Conservation (phyloP, 2,329 filamentous ascomycete species). For the Aspergillus unguis region DNA sequence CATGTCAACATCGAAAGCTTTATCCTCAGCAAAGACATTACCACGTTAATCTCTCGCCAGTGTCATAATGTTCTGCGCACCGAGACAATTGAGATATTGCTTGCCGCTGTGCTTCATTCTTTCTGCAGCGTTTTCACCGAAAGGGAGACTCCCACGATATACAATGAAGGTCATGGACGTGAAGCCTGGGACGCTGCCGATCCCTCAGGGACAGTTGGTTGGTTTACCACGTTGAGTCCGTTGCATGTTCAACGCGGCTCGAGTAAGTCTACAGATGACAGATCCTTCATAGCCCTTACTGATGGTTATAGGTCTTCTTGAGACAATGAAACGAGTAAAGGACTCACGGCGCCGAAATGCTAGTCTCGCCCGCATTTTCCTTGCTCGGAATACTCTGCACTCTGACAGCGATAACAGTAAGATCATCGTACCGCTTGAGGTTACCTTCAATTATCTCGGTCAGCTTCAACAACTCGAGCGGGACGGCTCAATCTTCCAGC, state of each 20-base stretch:
- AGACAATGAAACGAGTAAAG: slow-evolving; percentile 38
- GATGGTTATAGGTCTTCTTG: slow-evolving; percentile 24
- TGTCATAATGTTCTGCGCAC: slow-evolving; percentile 35
- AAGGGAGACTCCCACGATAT: slow-evolving; percentile 43
- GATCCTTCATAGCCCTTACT: slow-evolving; percentile 1
- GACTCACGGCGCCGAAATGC: slow-evolving; percentile 36
- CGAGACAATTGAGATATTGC: slow-evolving; percentile 37
- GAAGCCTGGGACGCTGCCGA: slow-evolving; percentile 46
- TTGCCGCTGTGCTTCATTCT: slow-evolving; percentile 41
- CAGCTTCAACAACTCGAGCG: slow-evolving; percentile 46
- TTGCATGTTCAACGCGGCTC: slow-evolving; percentile 31
- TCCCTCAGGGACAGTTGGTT: slow-evolving; percentile 48
- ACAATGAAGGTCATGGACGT: slow-evolving; percentile 51
- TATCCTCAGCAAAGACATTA: slow-evolving; percentile 30
- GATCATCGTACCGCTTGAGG: slow-evolving; percentile 40
- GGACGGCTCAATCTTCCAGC: slow-evolving; percentile 41
- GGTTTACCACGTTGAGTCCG: slow-evolving; percentile 51
- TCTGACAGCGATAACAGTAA: slow-evolving; percentile 26
- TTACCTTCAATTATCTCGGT: slow-evolving; percentile 42
- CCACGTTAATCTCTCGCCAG: slow-evolving; percentile 29
- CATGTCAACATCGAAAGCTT: slow-evolving; percentile 36
- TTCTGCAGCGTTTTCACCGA: slow-evolving; percentile 45
- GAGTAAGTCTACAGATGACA: slow-evolving; percentile 18
- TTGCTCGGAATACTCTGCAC: slow-evolving; percentile 31
- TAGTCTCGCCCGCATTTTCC: slow-evolving; percentile 34